A percentile compares a stretch with the other conserved stretches of the same genome.
Conservation (phyloP, 305 asterid species). For the Fraxinus greggii region DNA sequence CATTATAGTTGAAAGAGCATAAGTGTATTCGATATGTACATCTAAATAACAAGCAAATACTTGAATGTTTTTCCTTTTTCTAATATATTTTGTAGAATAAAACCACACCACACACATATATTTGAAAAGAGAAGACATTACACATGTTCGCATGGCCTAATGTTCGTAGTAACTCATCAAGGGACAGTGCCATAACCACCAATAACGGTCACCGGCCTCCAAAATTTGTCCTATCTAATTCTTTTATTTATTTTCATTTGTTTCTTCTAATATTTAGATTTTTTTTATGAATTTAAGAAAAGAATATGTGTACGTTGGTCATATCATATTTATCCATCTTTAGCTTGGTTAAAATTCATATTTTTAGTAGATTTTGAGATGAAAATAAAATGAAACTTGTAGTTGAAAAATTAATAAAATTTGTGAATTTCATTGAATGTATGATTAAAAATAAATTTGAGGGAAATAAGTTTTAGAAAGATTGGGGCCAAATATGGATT, state of each 20-base stretch:
- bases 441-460: neutral
- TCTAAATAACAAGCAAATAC: neutral
- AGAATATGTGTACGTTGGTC: neutral
- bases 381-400: neutral
- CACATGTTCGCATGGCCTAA: conserved; percentile 30
- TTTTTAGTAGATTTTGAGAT: too few relatives aligned
- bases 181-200: conserved; percentile 43
- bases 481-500: neutral
- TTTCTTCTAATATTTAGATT: neutral
- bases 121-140: neutral
- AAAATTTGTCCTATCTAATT: neutral
- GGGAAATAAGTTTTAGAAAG: neutral
- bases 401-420: neutral
- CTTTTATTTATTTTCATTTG: neutral
- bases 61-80: neutral
- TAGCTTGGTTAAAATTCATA: neutral
- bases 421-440: neutral
- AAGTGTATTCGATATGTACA: neutral
- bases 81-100: neutral
- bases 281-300: neutral
- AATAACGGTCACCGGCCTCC: conserved; percentile 28
- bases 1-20: neutral
- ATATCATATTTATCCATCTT: neutral
- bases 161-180: conserved; percentile 27
- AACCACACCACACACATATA: neutral